These are phyloP conservation scores for Salix exigua DNA, from an alignment of 345 rosid genomes.

Conservation along the genomic window DNA sequence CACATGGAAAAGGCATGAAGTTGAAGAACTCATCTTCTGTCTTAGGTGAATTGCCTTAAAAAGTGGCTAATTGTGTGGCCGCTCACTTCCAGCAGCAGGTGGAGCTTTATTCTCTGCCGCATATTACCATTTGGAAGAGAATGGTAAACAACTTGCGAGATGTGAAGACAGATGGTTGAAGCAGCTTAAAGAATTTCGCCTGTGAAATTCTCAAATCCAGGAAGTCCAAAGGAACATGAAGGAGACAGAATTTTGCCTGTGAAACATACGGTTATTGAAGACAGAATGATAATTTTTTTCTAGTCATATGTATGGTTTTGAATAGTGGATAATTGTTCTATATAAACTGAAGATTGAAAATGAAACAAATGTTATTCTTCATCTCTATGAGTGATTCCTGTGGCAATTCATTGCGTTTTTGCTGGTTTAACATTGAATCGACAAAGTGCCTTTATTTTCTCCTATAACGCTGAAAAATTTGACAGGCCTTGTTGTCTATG, in stretches of 20 bases:
- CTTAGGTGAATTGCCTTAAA: slow-evolving; percentile 2
- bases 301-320: not conserved
- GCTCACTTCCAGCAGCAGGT: not conserved
- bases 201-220: not conserved
- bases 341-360: not conserved
- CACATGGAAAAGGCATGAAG: slow-evolving; percentile 60
- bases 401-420: not conserved
- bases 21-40: slow-evolving; percentile 20
- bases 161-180: not conserved
- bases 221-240: not conserved
- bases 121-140: not conserved
- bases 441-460: too few species aligned
- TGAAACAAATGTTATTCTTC: not conserved
- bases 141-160: not conserved
- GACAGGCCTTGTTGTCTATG: too few species aligned
- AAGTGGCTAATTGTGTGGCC: slow-evolving; percentile 2
- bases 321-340: not conserved
- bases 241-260: not conserved
- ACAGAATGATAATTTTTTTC: not conserved
- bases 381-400: not conserved
- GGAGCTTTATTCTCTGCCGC: not conserved
- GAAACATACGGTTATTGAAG: not conserved
- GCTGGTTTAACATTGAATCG: too few species aligned
- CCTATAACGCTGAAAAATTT: too few species aligned
- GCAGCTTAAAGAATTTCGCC: not conserved